A percentile compares a stretch with the other conserved stretches of the same genome.
Conservation (phyloP, 2,329 filamentous ascomycete genomes). For the Blastomyces emzantsi region DNA sequence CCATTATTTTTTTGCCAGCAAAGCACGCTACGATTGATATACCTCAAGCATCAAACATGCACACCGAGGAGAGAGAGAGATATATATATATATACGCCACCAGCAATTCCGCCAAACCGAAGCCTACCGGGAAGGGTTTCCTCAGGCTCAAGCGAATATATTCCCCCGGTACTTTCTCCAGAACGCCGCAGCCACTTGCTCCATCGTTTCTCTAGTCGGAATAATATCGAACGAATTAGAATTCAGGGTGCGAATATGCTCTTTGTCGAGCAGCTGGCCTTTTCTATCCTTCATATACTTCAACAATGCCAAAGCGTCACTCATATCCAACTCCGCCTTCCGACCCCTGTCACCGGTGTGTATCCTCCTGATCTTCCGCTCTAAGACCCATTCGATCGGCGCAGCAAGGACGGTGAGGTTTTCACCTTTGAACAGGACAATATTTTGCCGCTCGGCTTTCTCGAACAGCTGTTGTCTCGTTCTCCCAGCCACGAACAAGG, state of each 20-base stretch:
- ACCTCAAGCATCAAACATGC: background rate
- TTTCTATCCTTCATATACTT: conserved; percentile 21
- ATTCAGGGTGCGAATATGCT: conserved; percentile 23
- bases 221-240: conserved; percentile 23
- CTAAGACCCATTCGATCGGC: conserved; percentile 30
- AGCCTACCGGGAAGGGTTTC: background rate
- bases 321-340: conserved; percentile 24
- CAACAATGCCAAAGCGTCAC: conserved; percentile 25
- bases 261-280: conserved; percentile 20
- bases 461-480: conserved; percentile 22
- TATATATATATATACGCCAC: background rate
- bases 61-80: too few relatives aligned
- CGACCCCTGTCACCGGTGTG: conserved; percentile 18
- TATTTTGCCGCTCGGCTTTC: conserved; percentile 25
- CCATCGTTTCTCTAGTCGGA: conserved; percentile 25
- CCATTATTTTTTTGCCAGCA: background rate
- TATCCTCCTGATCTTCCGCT: conserved; percentile 28
- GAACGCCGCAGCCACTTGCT: conserved; percentile 24
- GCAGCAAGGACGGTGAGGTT: conserved; percentile 25
- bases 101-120: background rate
- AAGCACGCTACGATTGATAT: conserved; percentile 3
- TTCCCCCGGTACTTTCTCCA: conserved; percentile 20
- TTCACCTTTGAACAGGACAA: conserved; percentile 24
- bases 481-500: conserved; percentile 23
- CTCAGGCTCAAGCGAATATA: conserved; percentile 15